These are phyloP conservation scores for Rhodotorula toruloides DNA, from an alignment of 768 basidiomycete genomes.

Conservation along the genomic window DNA sequence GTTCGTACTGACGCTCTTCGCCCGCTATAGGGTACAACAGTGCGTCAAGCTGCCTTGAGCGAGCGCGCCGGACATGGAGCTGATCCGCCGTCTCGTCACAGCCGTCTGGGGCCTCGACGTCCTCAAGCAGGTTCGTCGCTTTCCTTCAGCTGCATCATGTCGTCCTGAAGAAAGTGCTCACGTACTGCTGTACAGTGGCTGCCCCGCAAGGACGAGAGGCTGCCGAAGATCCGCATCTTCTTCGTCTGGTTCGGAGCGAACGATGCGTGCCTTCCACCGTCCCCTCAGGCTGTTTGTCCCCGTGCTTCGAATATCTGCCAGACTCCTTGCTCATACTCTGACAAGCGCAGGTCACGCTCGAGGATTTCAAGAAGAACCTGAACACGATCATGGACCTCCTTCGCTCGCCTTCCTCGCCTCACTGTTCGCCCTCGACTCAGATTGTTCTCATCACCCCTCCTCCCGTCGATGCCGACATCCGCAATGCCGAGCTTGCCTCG, in stretches of 20 bases:
- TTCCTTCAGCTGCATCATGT: no score
- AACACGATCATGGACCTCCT: slow-evolving; percentile 27
- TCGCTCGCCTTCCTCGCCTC: slow-evolving; percentile 19
- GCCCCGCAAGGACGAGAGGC: slow-evolving; percentile 6
- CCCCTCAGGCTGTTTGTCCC: slow-evolving; percentile 20
- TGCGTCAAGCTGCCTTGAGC: background rate
- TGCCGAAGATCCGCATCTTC: slow-evolving; percentile 20
- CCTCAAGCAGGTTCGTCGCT: slow-evolving; percentile 15
- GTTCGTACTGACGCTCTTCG: no score
- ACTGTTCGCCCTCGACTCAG: slow-evolving; percentile 25
- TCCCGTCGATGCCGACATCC: slow-evolving; percentile 25
- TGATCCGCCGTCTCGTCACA: background rate
- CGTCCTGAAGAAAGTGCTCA: no score
- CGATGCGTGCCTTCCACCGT: slow-evolving; percentile 25
- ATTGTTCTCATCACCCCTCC: slow-evolving; percentile 35
- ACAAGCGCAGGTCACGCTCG: slow-evolving; percentile 18
- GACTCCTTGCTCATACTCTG: background rate
- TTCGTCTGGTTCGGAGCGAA: slow-evolving; percentile 39
- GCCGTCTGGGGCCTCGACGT: slow-evolving; percentile 29
- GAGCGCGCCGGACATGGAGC: rapidly evolving
- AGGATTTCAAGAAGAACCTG: slow-evolving; percentile 35
- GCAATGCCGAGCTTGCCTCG: slow-evolving; percentile 29
- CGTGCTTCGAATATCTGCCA: no score
- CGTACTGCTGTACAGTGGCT: slow-evolving; percentile 8
- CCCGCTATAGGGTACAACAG: slow-evolving; percentile 35